Evolutionary conservation across 2,329 filamentous ascomycete species (phyloP).

Genomic region (Rutstroemia sp.): DNA sequence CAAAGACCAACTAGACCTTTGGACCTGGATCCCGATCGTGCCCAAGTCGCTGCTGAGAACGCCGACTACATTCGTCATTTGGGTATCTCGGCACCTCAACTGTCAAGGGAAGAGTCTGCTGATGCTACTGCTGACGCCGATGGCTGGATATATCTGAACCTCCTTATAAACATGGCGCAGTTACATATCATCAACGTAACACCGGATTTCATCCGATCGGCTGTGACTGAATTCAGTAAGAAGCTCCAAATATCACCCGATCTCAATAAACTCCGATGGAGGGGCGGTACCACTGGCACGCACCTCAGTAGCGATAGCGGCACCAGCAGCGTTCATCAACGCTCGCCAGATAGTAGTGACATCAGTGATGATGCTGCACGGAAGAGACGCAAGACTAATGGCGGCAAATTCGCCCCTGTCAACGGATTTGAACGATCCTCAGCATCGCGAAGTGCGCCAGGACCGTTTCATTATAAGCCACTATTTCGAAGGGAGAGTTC

Average conservation of each 20-base stretch:
- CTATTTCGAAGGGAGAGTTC: slow-evolving; percentile 47
- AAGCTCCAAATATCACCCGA: slow-evolving; percentile 73
- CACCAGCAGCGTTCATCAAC: slow-evolving; percentile 40
- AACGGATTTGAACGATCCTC: neutral
- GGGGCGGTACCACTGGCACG: slow-evolving; percentile 59
- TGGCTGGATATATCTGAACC: slow-evolving; percentile 77
- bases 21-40: slow-evolving; percentile 72
- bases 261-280: slow-evolving; percentile 74
- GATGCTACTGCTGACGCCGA: slow-evolving; percentile 56
- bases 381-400: slow-evolving; percentile 23
- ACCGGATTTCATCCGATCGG: slow-evolving; percentile 65
- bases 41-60: slow-evolving; percentile 68
- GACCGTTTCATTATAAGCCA: slow-evolving; percentile 56
- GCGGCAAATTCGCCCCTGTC: slow-evolving; percentile 10
- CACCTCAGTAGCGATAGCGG: slow-evolving; percentile 58
- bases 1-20: slow-evolving; percentile 71
- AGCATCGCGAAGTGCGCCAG: slow-evolving; percentile 33
- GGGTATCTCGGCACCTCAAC: slow-evolving; percentile 55
- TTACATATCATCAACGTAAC: slow-evolving; percentile 81
- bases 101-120: slow-evolving; percentile 37
- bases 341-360: slow-evolving; percentile 28
- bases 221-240: slow-evolving; percentile 61
- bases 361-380: slow-evolving; percentile 13
- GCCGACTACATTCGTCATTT: slow-evolving; percentile 73
- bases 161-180: slow-evolving; percentile 75